Conservation (phyloP, 768 basidiomycete species). For the Mycena indigotica region DNA sequence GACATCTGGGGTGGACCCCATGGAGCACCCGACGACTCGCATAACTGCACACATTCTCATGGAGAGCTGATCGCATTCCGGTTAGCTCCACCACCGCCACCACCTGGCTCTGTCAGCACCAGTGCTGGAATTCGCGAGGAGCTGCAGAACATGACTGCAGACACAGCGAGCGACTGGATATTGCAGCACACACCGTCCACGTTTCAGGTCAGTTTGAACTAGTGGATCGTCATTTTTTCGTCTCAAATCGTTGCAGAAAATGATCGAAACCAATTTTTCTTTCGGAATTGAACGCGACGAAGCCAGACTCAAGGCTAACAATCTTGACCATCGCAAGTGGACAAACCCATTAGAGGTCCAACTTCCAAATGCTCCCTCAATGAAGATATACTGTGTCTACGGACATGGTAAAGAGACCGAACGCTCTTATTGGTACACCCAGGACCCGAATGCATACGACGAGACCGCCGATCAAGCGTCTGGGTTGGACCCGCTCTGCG, state of each 20-base stretch:
- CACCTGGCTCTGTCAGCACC: conserved; percentile 19
- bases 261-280: conserved; percentile 84
- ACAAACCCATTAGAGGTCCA: conserved; percentile 85
- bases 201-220: conserved; percentile 63
- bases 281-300: conserved; percentile 85
- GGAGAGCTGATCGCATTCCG: conserved; percentile 87
- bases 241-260: conserved; percentile 52
- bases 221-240: conserved; percentile 1
- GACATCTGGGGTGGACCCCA: conserved; percentile 78
- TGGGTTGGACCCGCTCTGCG: conserved; percentile 39
- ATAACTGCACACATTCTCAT: conserved; percentile 59
- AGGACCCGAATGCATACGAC: conserved; percentile 64
- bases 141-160: conserved; percentile 71
- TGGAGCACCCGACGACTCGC: conserved; percentile 79
- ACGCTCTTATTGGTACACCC: conserved; percentile 85
- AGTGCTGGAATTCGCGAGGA: conserved; percentile 26
- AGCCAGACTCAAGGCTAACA: conserved; percentile 61
- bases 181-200: conserved; percentile 75
- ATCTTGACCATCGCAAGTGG: conserved; percentile 83
- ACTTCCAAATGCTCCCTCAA: conserved; percentile 88
- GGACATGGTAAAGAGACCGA: conserved; percentile 96
- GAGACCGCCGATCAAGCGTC: conserved; percentile 49
- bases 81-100: conserved; percentile 10
- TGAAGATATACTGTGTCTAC: conserved; percentile 92
- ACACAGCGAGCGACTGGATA: conserved; percentile 77